Evolutionary conservation across 352 stramenopile genomes (phyloP).

Genomic region (Pythium rishiriense): DNA sequence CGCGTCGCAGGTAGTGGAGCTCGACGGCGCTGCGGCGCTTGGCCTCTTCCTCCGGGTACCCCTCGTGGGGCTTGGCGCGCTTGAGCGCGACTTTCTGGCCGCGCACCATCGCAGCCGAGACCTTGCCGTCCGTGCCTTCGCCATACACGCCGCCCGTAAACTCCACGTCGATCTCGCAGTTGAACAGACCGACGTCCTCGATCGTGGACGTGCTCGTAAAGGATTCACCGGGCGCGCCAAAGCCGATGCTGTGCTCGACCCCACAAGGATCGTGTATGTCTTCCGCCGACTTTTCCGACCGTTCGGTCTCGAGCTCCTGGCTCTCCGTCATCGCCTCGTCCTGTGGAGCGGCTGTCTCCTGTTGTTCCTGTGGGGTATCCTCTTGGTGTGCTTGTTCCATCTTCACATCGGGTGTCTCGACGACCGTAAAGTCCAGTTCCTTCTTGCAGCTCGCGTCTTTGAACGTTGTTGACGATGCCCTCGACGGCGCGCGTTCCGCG

Average conservation of each 20-base stretch:
- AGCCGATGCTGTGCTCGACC: background rate
- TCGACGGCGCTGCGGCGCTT: conserved; percentile 79
- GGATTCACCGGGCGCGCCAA: conserved; percentile 12
- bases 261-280: too few species aligned
- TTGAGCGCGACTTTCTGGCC: conserved; percentile 86
- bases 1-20: conserved; percentile 76
- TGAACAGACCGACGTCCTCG: conserved; percentile 83
- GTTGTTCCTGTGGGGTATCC: background rate
- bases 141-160: conserved; percentile 82
- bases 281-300: background rate
- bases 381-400: background rate
- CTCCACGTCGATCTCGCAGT: conserved; percentile 78
- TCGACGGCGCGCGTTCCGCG: conserved; percentile 3
- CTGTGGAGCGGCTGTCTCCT: background rate
- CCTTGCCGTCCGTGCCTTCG: conserved; percentile 83
- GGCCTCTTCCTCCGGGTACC: conserved; percentile 72
- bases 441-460: conserved; percentile 22
- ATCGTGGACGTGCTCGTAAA: conserved; percentile 86
- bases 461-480: background rate
- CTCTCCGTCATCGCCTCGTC: background rate
- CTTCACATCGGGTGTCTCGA: background rate
- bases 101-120: conserved; percentile 70
- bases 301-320: conserved; percentile 2
- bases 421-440: conserved; percentile 23
- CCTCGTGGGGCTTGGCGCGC: conserved; percentile 74